These are phyloP conservation scores for Cynara cardunculus DNA, from an alignment of 129 eudicot genomes.

Conservation along the genomic window DNA sequence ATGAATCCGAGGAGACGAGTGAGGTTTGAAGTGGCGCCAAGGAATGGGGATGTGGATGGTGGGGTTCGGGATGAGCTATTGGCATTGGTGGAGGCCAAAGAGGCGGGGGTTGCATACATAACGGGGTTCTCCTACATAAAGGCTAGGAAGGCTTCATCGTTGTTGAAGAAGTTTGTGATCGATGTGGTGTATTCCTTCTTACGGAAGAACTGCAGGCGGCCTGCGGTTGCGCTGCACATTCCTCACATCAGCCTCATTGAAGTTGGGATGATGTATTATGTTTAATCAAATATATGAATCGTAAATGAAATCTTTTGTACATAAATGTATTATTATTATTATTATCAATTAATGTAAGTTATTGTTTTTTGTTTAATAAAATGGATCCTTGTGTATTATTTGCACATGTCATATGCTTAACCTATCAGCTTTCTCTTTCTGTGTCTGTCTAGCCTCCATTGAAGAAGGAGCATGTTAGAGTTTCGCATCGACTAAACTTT, in stretches of 20 bases:
- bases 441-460: too few species aligned
- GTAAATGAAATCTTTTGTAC: neutral
- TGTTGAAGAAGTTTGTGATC: slow-evolving; percentile 60
- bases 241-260: slow-evolving; percentile 97
- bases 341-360: too few species aligned
- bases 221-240: slow-evolving; percentile 83
- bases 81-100: slow-evolving; percentile 82
- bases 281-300: slow-evolving; percentile 27
- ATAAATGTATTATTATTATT: neutral
- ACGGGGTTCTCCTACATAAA: slow-evolving; percentile 87
- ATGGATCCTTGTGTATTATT: neutral
- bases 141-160: slow-evolving; percentile 77
- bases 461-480: too few species aligned
- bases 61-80: slow-evolving; percentile 64
- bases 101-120: slow-evolving; percentile 95
- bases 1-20: slow-evolving; percentile 49
- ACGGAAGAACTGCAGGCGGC: slow-evolving; percentile 88
- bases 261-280: slow-evolving; percentile 97
- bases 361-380: neutral
- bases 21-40: slow-evolving; percentile 56
- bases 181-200: slow-evolving; percentile 85
- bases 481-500: too few species aligned
- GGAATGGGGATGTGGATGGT: slow-evolving; percentile 34
- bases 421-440: too few species aligned
- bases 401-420: neutral